Base-by-base conservation (phyloP, 2,329 filamentous ascomycete species). In the Fusarium bulbicola region DNA sequence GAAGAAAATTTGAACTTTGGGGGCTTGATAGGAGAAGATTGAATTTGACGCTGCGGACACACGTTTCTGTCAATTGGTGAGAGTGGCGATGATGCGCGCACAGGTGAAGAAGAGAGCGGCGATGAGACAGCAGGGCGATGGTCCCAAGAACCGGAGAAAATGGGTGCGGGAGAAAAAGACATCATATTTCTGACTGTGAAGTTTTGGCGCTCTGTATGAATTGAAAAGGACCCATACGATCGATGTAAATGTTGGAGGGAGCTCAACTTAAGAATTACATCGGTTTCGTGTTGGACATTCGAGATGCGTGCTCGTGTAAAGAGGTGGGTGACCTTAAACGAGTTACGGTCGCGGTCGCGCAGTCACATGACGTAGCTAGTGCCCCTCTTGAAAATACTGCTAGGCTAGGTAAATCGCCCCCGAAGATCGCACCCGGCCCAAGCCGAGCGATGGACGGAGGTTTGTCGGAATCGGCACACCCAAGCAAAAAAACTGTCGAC, bases 101-200 rank as follows among this genome's bases (percentile, higher is more conserved):
- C 80, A 18, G 89, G 88, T 6, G 88, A 90, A 6, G 89, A 91
- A 6, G 89, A 89, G 30, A 74, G 68, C 24, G 72, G 72, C 58
- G 72, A 8, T 90, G 86, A 11, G 88, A 85, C 81, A 40, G 80
- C 69, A 5, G 89, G 88, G 21, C 84, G 84, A 79, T 86, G 79
- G 54, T 84, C 81, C 79, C 85, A 86, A 37, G 81, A 78, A 63
- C 81, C 79, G 57, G 83, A 81, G 76, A 86, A 85, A 54, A 84
- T 81, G 24, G 86, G 83, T n/a, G 83, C 76, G 40, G 82, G 77
- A 14, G 83, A 78, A 66, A 85, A 79, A n/a, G 84, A 83, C 73
- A 85, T 80, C 84, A 85, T 85, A 37, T 74, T 80, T 62, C 66
- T 46, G 53, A 58, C 63, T 68, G 77, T 40, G 40, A 52, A 26